Percentiles rank a stretch among this genome's conserved stretches.
phyloP scores from a whole-genome alignment of 177 flowering plant species.

The Vitis hybrid region DNA sequence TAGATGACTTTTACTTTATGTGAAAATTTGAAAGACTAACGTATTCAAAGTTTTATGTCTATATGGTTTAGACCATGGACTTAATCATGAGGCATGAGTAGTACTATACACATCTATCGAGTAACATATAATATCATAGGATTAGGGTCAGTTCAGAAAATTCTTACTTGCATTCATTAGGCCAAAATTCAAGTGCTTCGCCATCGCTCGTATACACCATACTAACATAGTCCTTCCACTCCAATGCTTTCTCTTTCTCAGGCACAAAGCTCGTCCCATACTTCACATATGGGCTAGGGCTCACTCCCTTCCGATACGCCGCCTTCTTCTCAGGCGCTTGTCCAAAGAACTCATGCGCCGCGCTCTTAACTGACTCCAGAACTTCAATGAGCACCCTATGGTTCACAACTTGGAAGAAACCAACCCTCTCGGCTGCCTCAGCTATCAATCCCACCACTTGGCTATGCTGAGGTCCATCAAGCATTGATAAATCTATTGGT shows the following conservation, averaged over 20 bases:
- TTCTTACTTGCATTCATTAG: constrained; percentile 37
- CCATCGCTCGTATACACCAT: constrained; percentile 35
- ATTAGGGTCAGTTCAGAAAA: not conserved
- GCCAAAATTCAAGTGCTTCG: constrained; percentile 44
- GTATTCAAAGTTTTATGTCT: too few relatives aligned
- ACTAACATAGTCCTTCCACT: constrained; percentile 48
- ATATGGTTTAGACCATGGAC: too few relatives aligned
- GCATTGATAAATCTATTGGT: constrained; percentile 36
- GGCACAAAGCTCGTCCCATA: constrained; percentile 50
- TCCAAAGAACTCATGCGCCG: constrained; percentile 28
- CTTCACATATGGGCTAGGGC: constrained; percentile 34
- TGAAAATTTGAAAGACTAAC: too few relatives aligned
- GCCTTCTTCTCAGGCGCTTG: constrained; percentile 34
- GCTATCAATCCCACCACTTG: constrained; percentile 21
- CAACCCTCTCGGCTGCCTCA: constrained; percentile 35
- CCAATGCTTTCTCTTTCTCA: constrained; percentile 46
- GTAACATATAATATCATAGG: too few relatives aligned
- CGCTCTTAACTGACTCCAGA: constrained; percentile 30
- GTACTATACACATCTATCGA: too few relatives aligned
- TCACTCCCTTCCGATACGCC: constrained; percentile 27
- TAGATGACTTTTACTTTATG: too few relatives aligned
- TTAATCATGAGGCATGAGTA: too few relatives aligned
- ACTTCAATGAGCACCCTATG: constrained; percentile 38
- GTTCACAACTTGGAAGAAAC: constrained; percentile 52
- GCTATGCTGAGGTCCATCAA: constrained; percentile 34